Base-by-base conservation (phyloP, 805 yeast genomes). In the Candida maesae region DNA sequence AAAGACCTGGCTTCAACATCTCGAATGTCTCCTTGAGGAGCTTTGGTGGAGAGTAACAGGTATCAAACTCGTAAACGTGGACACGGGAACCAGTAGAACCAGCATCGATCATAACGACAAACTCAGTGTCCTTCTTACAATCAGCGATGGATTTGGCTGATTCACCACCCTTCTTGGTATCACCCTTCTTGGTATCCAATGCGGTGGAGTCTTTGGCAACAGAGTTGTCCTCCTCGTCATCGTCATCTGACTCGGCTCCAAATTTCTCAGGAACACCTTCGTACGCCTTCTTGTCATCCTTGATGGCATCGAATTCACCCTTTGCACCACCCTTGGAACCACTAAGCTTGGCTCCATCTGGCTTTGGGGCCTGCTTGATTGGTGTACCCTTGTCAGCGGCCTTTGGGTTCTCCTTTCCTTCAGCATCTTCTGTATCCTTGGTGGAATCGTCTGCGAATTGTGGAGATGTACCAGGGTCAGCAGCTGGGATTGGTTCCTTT, bases 31-130 rank as follows among this genome's bases (percentile, higher is more conserved):
- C 99, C 36, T 73, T 69, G 41, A 88, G 64, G 52, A 93, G 79
- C 44, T 68, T 72, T 33, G 99, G 98, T 41, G 95, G 91, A 28
- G 84, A 77, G 35, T 71, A 71, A 60, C 98, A 90, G 41, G 87
- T 80, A 67, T 88, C 86, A 67, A 93, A 93, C 54, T 84, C 80
- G 66, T 95, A 93, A 35, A 93, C 82, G 64, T 95, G 99, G 29
- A 93, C 85, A 63, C 99, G 81, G 13, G 97, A 89, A 24, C 99
- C 99, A 13, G 95, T 84, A 1, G 98, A 90, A 8, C 99, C 99
- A 7, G 99, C 99, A 68, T 93, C 99, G 42, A 93, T 71, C 96
- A 93, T 89, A 18, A 93, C 76, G 23, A 90, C 97, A 53, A 74
- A 91, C 58, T 84, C 84, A 26, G 76, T 65, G 20, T 76, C 68